Conservation (phyloP, 1,139 yeast species). For the Pichia sp. region DNA sequence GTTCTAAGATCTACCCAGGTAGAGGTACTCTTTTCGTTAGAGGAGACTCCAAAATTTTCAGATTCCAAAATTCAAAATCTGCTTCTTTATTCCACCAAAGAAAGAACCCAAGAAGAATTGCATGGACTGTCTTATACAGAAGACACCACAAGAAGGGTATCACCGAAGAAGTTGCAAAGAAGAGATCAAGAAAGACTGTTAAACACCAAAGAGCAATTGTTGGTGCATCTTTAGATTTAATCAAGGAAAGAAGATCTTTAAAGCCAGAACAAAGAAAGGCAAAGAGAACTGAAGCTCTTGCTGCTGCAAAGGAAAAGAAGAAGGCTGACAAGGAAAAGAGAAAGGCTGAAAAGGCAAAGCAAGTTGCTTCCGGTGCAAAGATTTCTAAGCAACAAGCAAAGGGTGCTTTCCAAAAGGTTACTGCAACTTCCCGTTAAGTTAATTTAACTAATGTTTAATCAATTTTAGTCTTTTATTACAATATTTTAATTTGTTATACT, state of each 20-base stretch:
- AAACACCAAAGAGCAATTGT: slow-evolving; percentile 99
- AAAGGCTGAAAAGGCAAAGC: slow-evolving; percentile 89
- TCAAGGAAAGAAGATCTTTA: slow-evolving; percentile 94
- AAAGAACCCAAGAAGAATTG: slow-evolving; percentile 99
- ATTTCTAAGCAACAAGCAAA: slow-evolving; percentile 82
- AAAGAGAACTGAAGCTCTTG: slow-evolving; percentile 86
- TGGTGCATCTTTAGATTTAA: slow-evolving; percentile 97
- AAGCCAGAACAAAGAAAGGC: slow-evolving; percentile 99
- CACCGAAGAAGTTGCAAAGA: slow-evolving; percentile 96
- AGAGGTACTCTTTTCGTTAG: slow-evolving; percentile 99
- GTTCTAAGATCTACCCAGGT: slow-evolving; percentile 99
- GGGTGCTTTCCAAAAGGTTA: slow-evolving; percentile 95
- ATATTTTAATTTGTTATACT: background rate
- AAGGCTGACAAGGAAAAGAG: slow-evolving; percentile 89
- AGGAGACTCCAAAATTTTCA: slow-evolving; percentile 99
- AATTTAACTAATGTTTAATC: background rate
- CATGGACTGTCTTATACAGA: slow-evolving; percentile 99
- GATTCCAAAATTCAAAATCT: slow-evolving; percentile 97
- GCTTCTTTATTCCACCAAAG: slow-evolving; percentile 98
- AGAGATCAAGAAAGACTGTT: slow-evolving; percentile 95
- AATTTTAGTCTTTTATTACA: background rate
- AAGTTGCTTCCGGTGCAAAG: slow-evolving; percentile 63
- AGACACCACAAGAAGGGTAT: slow-evolving; percentile 99
- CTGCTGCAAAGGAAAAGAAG: slow-evolving; percentile 93
- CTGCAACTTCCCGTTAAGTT: slow-evolving; percentile 89